Base-by-base conservation (phyloP, 306 rosid species). In the Cucurbita pepo region DNA sequence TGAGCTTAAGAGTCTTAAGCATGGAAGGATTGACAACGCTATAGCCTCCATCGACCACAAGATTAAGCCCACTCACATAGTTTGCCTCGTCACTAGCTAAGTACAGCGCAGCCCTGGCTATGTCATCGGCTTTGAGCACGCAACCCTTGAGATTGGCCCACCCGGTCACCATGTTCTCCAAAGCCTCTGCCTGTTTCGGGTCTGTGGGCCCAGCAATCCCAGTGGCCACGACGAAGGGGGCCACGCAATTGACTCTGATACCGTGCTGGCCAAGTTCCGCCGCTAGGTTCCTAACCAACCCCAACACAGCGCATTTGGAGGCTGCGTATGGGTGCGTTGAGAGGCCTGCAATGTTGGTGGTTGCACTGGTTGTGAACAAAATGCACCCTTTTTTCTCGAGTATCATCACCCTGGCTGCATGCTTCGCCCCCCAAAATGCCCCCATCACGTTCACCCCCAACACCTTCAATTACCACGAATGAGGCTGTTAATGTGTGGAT, bases 361-460 rank as follows among this genome's bases (percentile, higher is more conserved):
- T 41, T 0, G 69, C 73, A 10, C 84, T 81, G 4, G 78, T 11
- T 3, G 84, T 81, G 65, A 81, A 81, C 10, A 81, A 25, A 22
- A 81, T 81, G 76, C 76, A 58, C 4, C 84, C 84, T 2, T 36
- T 73, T 34, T 71, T 22, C 13, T 16, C 61, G 0, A 81, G 84
- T 0, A 77, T 36, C 84, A 81, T 81, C 16, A 77, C 84, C 50
- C 81, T 81, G 3, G 78, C 61, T 4, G 74, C 81, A 7, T 81
- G 81, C 55, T 81, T 81, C 50, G 81, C 84, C 45, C 78, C 76
- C 25, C 79, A 63, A 43, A 81, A 77, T 11, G 76, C 66, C 0
- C 81, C 84, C 10, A 73, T 72, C 76, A 77, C 15, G 61, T 81
- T 77, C 36, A 81, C 71, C 5, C 69, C 67, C 13, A 81, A 9